Conservation (phyloP, 108 stramenopile genomes). For the Nannochloropsis gaditana region DNA sequence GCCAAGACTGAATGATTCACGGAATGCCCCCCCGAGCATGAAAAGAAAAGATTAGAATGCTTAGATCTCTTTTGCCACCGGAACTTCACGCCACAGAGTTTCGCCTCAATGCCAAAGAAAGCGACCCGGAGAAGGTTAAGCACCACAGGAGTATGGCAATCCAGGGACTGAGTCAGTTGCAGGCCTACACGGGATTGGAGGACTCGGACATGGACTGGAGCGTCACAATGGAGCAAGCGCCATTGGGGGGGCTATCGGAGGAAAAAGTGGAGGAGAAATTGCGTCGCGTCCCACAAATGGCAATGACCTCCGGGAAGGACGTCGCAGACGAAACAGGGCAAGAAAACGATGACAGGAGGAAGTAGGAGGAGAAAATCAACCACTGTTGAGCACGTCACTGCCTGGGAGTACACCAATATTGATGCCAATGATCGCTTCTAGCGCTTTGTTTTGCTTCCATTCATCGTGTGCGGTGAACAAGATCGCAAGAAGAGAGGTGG, state of each 20-base stretch:
- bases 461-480: too few species aligned
- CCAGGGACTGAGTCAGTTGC: neutral
- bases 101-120: slow-evolving; percentile 18
- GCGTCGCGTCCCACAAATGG: neutral
- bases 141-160: neutral
- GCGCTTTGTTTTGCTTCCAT: too few species aligned
- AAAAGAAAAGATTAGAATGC: too few species aligned
- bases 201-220: slow-evolving; percentile 4
- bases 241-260: slow-evolving; percentile 14
- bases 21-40: too few species aligned
- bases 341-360: neutral
- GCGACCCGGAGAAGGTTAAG: neutral
- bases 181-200: neutral
- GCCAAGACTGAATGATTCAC: too few species aligned
- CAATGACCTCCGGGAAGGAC: neutral
- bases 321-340: neutral
- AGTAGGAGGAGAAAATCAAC: neutral
- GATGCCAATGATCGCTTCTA: too few species aligned
- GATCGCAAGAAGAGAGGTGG: too few species aligned
- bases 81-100: neutral
- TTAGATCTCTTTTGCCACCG: too few species aligned
- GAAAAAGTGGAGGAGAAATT: slow-evolving; percentile 15
- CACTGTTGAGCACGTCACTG: too few species aligned
- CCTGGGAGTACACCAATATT: too few species aligned
- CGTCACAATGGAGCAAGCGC: neutral